These are phyloP conservation scores for Cornus kousa DNA, from an alignment of 148 eudicot genomes.

Conservation along the genomic window DNA sequence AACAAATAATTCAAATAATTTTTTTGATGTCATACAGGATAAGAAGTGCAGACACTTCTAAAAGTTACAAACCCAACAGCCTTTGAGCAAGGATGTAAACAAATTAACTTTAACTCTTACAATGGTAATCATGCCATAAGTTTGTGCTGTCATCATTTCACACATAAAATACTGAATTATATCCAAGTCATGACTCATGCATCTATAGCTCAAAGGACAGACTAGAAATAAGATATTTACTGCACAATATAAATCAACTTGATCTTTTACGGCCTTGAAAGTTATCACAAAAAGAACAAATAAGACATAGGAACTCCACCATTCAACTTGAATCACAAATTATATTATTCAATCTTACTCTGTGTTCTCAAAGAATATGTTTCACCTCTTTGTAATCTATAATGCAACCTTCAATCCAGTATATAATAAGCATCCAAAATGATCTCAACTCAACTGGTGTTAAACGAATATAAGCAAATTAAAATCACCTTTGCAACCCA, in stretches of 20 bases:
- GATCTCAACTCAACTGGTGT: neutral
- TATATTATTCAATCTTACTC: too few species aligned
- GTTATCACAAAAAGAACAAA: neutral
- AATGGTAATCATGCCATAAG: neutral
- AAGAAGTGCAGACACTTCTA: neutral
- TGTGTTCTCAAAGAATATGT: neutral
- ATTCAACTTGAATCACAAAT: neutral
- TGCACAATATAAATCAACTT: too few species aligned
- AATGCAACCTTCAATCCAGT: neutral
- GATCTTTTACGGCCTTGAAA: neutral
- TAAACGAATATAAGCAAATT: neutral
- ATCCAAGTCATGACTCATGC: neutral
- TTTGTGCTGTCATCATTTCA: too few species aligned
- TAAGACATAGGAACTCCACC: neutral
- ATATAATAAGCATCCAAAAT: neutral
- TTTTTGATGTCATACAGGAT: neutral
- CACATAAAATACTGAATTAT: neutral
- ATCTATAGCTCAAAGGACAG: neutral
- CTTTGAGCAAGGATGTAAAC: neutral
- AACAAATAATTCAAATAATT: neutral
- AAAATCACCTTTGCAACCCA: constrained; percentile 95
- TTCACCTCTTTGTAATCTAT: neutral
- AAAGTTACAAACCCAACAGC: neutral
- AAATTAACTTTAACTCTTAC: neutral
- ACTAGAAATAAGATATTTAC: neutral